Evolutionary conservation across 2,329 filamentous ascomycete genomes (phyloP).

Genomic region (Exophiala spinifera): DNA sequence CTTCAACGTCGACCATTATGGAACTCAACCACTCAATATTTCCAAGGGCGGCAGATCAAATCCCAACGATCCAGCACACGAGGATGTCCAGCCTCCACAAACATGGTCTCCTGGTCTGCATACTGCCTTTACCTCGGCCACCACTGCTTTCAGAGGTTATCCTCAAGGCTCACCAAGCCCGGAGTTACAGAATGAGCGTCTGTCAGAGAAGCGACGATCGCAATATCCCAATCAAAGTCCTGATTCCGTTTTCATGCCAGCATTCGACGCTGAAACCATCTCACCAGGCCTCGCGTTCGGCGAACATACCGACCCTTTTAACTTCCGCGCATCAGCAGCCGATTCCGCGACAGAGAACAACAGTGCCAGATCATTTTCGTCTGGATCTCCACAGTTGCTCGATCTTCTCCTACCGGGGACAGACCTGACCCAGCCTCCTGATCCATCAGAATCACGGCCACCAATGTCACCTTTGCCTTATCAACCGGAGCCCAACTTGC

Average conservation of each 20-base stretch:
- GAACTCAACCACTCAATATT: constrained; percentile 26
- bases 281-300: constrained; percentile 16
- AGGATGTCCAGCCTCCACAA: constrained; percentile 7
- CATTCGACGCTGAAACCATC: constrained; percentile 14
- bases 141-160: constrained; percentile 18
- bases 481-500: constrained; percentile 25
- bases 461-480: constrained; percentile 32
- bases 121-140: constrained; percentile 23
- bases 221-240: constrained; percentile 6
- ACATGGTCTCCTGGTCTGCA: constrained; percentile 26
- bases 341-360: constrained; percentile 29
- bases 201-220: background rate
- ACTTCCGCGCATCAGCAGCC: constrained; percentile 31
- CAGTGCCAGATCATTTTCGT: constrained; percentile 37
- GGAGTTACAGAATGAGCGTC: background rate
- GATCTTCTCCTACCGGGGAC: constrained; percentile 50
- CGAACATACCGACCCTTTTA: constrained; percentile 34
- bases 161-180: constrained; percentile 3
- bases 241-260: constrained; percentile 17
- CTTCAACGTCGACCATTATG: constrained; percentile 33
- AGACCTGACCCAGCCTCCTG: constrained; percentile 43
- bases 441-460: constrained; percentile 32
- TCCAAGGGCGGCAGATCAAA: constrained; percentile 1
- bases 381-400: constrained; percentile 48
- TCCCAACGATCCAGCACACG: background rate